phyloP scores from a whole-genome alignment of 768 basidiomycete species.

The Pholiota conissans region DNA sequence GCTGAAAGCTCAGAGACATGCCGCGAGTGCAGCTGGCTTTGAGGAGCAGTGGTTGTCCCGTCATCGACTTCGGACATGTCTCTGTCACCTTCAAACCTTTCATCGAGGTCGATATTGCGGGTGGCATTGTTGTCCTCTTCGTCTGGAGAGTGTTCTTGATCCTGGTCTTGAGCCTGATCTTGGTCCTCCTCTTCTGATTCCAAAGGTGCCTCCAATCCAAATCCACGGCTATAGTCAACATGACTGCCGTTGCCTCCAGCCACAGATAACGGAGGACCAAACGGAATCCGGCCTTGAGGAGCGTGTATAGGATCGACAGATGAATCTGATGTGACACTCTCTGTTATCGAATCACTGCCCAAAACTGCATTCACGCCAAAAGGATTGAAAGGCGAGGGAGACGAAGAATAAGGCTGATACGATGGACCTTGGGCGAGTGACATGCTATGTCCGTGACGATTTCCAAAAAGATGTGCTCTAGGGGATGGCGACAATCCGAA shows the following conservation, averaged over 20 bases:
- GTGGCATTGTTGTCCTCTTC: conserved; percentile 27
- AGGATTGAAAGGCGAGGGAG: conserved; percentile 53
- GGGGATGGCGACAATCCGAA: conserved; percentile 53
- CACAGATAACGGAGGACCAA: conserved; percentile 45
- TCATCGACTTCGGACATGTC: conserved; percentile 24
- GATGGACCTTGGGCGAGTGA: conserved; percentile 66
- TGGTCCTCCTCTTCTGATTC: conserved; percentile 62
- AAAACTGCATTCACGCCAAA: conserved; percentile 60
- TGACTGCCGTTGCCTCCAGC: conserved; percentile 49
- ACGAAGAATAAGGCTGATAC: conserved; percentile 33
- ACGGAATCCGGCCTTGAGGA: conserved; percentile 57
- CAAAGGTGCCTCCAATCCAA: conserved; percentile 78
- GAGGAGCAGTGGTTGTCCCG: conserved; percentile 44
- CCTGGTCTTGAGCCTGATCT: conserved; percentile 30
- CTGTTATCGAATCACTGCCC: conserved; percentile 36
- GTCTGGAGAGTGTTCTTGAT: conserved; percentile 41
- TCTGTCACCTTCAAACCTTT: conserved; percentile 29
- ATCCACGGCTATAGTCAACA: conserved; percentile 77
- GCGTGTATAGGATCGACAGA: conserved; percentile 40
- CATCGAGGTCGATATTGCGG: conserved; percentile 30
- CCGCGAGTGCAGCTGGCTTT: conserved; percentile 62
- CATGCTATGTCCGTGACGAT: conserved; percentile 71
- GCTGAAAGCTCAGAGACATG: conserved; percentile 68
- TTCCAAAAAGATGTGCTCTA: conserved; percentile 37
- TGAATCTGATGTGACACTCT: conserved; percentile 15